Conservation (phyloP, 148 eudicot species). For the Rhododendron ferrugineum region DNA sequence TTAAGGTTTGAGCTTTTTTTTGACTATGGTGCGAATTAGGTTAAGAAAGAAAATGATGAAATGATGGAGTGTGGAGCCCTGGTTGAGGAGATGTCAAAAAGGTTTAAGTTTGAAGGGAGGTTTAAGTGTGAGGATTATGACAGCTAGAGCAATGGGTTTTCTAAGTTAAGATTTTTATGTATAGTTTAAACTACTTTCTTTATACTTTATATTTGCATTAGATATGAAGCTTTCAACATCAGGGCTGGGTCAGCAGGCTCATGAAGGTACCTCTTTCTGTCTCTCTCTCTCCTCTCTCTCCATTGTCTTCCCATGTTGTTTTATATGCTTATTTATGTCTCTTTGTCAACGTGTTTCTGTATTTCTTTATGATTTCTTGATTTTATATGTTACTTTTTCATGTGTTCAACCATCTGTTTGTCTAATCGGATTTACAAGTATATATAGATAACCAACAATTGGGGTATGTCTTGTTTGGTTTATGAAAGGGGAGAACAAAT, state of each 20-base stretch:
- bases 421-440: neutral
- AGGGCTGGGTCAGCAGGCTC: constrained; percentile 51
- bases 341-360: neutral
- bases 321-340: neutral
- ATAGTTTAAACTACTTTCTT: constrained; percentile 4
- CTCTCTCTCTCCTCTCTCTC: neutral
- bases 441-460: neutral
- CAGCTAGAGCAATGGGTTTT: constrained; percentile 5
- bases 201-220: neutral
- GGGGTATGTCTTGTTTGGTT: constrained; percentile 8
- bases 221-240: constrained; percentile 69
- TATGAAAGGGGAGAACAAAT: constrained; percentile 69
- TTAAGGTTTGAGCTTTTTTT: neutral
- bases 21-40: neutral
- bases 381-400: neutral
- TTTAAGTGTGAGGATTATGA: constrained; percentile 18
- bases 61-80: constrained; percentile 13
- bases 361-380: neutral
- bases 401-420: neutral
- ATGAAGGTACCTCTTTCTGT: constrained; percentile 35
- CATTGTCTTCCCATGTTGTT: neutral
- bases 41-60: neutral
- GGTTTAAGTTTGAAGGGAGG: neutral
- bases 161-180: constrained; percentile 12
- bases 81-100: constrained; percentile 7